A percentile compares a stretch with the other conserved stretches of the same genome.
Conservation (phyloP, 192 early-diverging fungal species). For the Coemansia sp. region DNA sequence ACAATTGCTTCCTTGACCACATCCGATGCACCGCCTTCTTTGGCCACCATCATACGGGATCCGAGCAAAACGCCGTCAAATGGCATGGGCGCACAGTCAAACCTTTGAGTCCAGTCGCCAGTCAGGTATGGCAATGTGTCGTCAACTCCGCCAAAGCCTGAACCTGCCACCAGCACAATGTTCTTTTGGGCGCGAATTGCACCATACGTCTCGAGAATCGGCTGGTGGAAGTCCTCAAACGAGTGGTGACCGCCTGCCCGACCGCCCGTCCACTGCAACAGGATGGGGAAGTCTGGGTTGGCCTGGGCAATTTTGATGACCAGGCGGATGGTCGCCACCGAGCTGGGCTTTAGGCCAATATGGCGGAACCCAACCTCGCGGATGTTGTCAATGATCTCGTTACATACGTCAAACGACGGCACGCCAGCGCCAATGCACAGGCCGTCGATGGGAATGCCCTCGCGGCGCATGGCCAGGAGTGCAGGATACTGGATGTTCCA, state of each 20-base stretch:
- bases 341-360: slow-evolving; percentile 89
- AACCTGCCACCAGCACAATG: slow-evolving; percentile 86
- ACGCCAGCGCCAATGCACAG: slow-evolving; percentile 90
- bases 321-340: slow-evolving; percentile 77
- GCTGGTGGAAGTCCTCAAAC: slow-evolving; percentile 91
- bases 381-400: slow-evolving; percentile 78
- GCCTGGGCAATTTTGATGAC: slow-evolving; percentile 84
- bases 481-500: slow-evolving; percentile 88
- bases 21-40: slow-evolving; percentile 80
- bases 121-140: slow-evolving; percentile 91
- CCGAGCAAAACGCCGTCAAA: slow-evolving; percentile 91
- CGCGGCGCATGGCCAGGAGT: slow-evolving; percentile 75
- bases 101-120: slow-evolving; percentile 84
- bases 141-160: slow-evolving; percentile 86
- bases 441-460: slow-evolving; percentile 92
- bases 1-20: slow-evolving; percentile 88
- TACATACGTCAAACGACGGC: slow-evolving; percentile 81
- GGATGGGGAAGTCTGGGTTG: slow-evolving; percentile 86
- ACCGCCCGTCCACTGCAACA: slow-evolving; percentile 96
- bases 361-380: slow-evolving; percentile 78
- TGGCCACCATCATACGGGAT: slow-evolving; percentile 93
- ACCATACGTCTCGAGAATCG: slow-evolving; percentile 70
- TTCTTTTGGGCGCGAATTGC: slow-evolving; percentile 82
- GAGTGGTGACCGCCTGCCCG: slow-evolving; percentile 96
- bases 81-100: slow-evolving; percentile 89